phyloP scores from a whole-genome alignment of 2,329 filamentous ascomycete species.

The Alternaria dauci region DNA sequence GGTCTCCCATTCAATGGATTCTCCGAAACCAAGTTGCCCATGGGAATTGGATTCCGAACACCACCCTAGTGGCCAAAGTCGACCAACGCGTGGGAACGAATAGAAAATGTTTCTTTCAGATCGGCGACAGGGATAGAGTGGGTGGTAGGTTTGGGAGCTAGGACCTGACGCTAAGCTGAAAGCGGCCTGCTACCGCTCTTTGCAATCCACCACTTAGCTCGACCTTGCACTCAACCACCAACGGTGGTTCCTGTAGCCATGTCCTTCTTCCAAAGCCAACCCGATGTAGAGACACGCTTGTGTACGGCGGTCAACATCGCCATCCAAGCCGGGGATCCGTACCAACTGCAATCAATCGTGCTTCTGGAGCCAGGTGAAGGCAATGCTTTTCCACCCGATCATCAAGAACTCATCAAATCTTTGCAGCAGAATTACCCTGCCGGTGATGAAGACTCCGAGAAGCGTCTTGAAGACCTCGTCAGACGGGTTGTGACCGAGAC shows the following conservation, averaged over 20 bases:
- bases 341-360: slow-evolving; percentile 38
- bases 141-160: slow-evolving; percentile 15
- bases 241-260: slow-evolving; percentile 24
- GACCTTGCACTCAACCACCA: slow-evolving; percentile 18
- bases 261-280: slow-evolving; percentile 32
- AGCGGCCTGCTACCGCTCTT: slow-evolving; percentile 11
- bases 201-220: slow-evolving; percentile 16
- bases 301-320: slow-evolving; percentile 41
- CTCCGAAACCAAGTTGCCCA: neutral
- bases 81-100: neutral
- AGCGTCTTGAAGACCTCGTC: slow-evolving; percentile 36
- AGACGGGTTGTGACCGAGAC: slow-evolving; percentile 52
- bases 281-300: slow-evolving; percentile 37
- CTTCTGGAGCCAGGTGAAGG: slow-evolving; percentile 37
- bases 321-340: slow-evolving; percentile 32
- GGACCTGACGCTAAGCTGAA: slow-evolving; percentile 17
- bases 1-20: neutral
- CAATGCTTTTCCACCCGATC: slow-evolving; percentile 32
- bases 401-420: slow-evolving; percentile 40
- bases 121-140: slow-evolving; percentile 17
- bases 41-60: neutral
- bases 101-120: neutral
- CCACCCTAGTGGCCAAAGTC: neutral
- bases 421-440: slow-evolving; percentile 37
- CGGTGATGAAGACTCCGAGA: slow-evolving; percentile 26